Percentiles rank a stretch among this genome's conserved stretches.
phyloP scores from a whole-genome alignment of 108 stramenopile genomes.

The Parietichytrium sp. region DNA sequence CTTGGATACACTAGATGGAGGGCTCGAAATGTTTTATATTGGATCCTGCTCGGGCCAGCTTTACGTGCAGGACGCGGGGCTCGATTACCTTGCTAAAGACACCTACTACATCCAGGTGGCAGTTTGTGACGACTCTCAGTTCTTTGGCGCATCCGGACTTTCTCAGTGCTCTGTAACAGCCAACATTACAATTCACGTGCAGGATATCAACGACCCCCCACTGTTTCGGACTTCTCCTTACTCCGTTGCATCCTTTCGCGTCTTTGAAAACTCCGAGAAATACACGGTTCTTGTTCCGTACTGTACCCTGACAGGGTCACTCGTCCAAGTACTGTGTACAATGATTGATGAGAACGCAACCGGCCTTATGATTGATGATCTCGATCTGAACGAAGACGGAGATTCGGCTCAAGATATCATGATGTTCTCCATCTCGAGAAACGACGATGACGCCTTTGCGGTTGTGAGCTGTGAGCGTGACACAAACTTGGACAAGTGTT shows the following conservation, averaged over 20 bases:
- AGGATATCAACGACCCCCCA: neutral
- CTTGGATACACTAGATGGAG: neutral
- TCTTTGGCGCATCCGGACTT: neutral
- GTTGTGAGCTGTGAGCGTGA: neutral
- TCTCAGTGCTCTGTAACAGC: neutral
- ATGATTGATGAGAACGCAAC: too few relatives aligned
- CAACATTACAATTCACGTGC: constrained; percentile 25
- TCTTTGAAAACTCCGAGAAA: neutral
- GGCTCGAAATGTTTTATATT: constrained; percentile 9
- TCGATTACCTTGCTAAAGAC: constrained; percentile 14
- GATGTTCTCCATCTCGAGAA: neutral
- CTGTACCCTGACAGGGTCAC: neutral
- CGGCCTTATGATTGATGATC: neutral
- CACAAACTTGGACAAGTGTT: neutral
- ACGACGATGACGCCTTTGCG: constrained; percentile 8
- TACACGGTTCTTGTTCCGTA: neutral
- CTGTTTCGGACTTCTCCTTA: neutral
- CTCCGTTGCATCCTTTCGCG: neutral
- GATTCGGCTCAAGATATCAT: neutral
- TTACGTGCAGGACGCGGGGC: neutral
- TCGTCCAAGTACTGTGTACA: too few relatives aligned
- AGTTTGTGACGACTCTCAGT: neutral
- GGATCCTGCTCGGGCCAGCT: constrained; percentile 35
- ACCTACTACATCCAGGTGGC: neutral
- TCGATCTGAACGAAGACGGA: neutral